These are phyloP conservation scores for Termitomyces sp. DNA, from an alignment of 768 basidiomycete genomes.

Conservation along the genomic window DNA sequence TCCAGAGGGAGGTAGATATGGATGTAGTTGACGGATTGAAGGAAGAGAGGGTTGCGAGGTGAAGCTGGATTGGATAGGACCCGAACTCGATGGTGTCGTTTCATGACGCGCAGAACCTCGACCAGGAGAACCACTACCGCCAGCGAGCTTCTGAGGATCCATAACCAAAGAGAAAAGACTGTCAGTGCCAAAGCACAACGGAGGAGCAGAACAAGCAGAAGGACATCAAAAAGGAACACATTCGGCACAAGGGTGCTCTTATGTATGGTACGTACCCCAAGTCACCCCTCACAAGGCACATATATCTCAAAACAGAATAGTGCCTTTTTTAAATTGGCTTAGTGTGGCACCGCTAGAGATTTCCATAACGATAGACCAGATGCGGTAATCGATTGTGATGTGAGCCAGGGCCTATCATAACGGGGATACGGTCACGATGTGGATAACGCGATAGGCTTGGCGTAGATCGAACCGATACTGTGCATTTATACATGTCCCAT, in stretches of 20 bases:
- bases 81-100: slow-evolving; percentile 18
- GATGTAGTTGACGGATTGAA: slow-evolving; percentile 67
- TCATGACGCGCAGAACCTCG: slow-evolving; percentile 20
- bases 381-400: slow-evolving; percentile 23
- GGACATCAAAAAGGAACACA: slow-evolving; percentile 12
- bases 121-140: slow-evolving; percentile 12
- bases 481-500: neutral
- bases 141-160: slow-evolving; percentile 11
- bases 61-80: slow-evolving; percentile 17
- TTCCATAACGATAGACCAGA: slow-evolving; percentile 35
- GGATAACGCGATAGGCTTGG: slow-evolving; percentile 3
- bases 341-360: slow-evolving; percentile 32
- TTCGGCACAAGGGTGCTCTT: slow-evolving; percentile 15
- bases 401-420: slow-evolving; percentile 19
- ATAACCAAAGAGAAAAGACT: slow-evolving; percentile 3
- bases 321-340: slow-evolving; percentile 6
- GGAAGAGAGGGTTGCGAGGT: slow-evolving; percentile 45
- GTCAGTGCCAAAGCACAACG: slow-evolving; percentile 5
- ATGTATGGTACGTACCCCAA: slow-evolving; percentile 30
- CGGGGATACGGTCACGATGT: slow-evolving; percentile 22
- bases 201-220: slow-evolving; percentile 4
- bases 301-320: slow-evolving; percentile 32
- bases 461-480: slow-evolving; percentile 6
- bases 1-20: slow-evolving; percentile 57
- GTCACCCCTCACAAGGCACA: slow-evolving; percentile 30